phyloP scores from a whole-genome alignment of 1,139 yeast species.

The Yamadazyma mexicana region DNA sequence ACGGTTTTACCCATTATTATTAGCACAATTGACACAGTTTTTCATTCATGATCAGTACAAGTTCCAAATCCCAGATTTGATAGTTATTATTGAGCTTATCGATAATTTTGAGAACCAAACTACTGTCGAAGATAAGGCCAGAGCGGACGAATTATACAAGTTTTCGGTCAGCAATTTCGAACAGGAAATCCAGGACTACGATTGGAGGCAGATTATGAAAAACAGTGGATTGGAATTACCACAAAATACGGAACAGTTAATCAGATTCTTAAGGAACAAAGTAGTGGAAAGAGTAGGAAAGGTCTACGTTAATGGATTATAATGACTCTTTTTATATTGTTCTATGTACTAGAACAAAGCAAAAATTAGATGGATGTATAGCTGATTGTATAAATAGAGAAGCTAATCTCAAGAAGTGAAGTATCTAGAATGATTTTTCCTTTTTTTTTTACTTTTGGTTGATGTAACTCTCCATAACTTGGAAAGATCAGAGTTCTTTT shows the following conservation, averaged over 20 bases:
- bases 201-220: conserved; percentile 32
- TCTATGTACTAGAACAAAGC: background rate
- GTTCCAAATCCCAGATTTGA: conserved; percentile 45
- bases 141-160: conserved; percentile 34
- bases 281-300: conserved; percentile 38
- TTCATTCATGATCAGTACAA: conserved; percentile 24
- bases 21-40: conserved; percentile 52
- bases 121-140: conserved; percentile 23
- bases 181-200: conserved; percentile 8
- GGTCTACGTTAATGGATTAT: conserved; percentile 29
- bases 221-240: conserved; percentile 20
- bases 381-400: conserved; percentile 2
- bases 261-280: conserved; percentile 31
- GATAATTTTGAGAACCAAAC: conserved; percentile 45
- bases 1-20: conserved; percentile 51
- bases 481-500: no score
- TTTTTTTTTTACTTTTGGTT: background rate
- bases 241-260: conserved; percentile 21
- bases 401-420: conserved; percentile 10
- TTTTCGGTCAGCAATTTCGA: conserved; percentile 23
- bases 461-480: no score
- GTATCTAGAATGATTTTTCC: conserved; percentile 6
- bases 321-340: background rate
- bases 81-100: conserved; percentile 47
- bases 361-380: conserved; percentile 6